Evolutionary conservation across 2,329 filamentous ascomycete genomes (phyloP), one percentile per base, ranked within the genome.

Genomic region (Claviceps spartinae): DNA sequence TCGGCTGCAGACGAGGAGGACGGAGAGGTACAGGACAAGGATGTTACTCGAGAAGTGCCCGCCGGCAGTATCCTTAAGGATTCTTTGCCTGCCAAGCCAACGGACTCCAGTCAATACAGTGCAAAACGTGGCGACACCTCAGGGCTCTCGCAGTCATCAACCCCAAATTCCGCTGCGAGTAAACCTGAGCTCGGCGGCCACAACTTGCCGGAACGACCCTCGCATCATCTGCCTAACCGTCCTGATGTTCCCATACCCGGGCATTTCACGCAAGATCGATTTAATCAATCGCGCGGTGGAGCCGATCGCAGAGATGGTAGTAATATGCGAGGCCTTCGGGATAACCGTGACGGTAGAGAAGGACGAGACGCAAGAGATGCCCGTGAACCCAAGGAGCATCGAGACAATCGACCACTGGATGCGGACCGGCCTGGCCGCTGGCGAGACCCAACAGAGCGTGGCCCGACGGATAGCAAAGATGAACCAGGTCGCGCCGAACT

Each of bases 1-100:
- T 49, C 52, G 1, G 53, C 65, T 13, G 64, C 65, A 1, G 81
- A 83, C 55, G 78, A 79, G 50, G 85, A 88, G 63, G 85, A 88
- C 61, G 85, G 85, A 20, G 85, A 88, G 63, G 83, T 87, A 24
- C 78, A 81, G 56, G 84, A 87, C 59, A 72, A 62, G 48, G 62
- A 65, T 16, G 36, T 22, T 30, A 62, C 50, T 14, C 48, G 49
- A 18, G 49, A 51, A 26, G 37, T 46, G 5, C 37, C 47, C 14
- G 47, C 54, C 14, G 49, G 54, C 3, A 48, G 48, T 20, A 54
- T 52, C 9, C 34, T 58, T 2, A 68, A 61, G 70, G 65, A 70
- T 22, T 55, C 59, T 2, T 50, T 69, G 9, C 67, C 67, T 2
- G 59, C 63, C 4, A 66, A 63, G 43, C 67, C 66, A 8, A 53